Conservation (phyloP, 2,329 filamentous ascomycete genomes). For the Alternaria gansuensis region DNA sequence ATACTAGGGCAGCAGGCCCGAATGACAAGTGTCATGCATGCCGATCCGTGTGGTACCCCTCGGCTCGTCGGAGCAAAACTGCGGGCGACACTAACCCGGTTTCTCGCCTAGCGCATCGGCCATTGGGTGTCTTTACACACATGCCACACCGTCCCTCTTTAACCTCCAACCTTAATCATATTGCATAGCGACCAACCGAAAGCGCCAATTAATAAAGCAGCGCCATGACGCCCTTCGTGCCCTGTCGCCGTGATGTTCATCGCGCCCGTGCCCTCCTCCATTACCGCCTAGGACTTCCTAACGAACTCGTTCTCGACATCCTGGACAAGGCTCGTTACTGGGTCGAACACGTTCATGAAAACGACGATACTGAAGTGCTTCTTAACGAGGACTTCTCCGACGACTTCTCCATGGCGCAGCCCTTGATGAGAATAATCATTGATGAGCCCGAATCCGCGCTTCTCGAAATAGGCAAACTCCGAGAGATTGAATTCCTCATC, state of each 20-base stretch:
- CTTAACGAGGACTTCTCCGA: constrained; percentile 16
- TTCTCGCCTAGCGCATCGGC: constrained; percentile 17
- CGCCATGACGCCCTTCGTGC: constrained; percentile 9
- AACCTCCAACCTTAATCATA: constrained; percentile 21
- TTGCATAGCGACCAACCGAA: constrained; percentile 17
- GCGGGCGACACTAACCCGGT: constrained; percentile 29
- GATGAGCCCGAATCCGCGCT: neutral
- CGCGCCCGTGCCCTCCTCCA: constrained; percentile 17
- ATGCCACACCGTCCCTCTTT: constrained; percentile 17
- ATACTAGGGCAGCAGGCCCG: constrained; percentile 13
- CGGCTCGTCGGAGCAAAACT: constrained; percentile 25
- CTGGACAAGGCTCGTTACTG: constrained; percentile 32
- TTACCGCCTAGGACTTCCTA: constrained; percentile 22
- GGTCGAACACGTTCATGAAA: constrained; percentile 5
- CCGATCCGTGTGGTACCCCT: constrained; percentile 17
- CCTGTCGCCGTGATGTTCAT: constrained; percentile 1
- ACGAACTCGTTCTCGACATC: constrained; percentile 27
- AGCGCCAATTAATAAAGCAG: neutral
- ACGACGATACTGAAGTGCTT: constrained; percentile 7
- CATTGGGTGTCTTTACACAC: constrained; percentile 17
- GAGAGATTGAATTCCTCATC: constrained; percentile 29
- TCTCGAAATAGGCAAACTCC: constrained; percentile 15
- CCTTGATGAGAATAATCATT: constrained; percentile 16
- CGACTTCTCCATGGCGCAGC: constrained; percentile 18
- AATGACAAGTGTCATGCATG: constrained; percentile 16